Evolutionary conservation across 768 basidiomycete species (phyloP).

Genomic region (Daedaleopsis nitida): DNA sequence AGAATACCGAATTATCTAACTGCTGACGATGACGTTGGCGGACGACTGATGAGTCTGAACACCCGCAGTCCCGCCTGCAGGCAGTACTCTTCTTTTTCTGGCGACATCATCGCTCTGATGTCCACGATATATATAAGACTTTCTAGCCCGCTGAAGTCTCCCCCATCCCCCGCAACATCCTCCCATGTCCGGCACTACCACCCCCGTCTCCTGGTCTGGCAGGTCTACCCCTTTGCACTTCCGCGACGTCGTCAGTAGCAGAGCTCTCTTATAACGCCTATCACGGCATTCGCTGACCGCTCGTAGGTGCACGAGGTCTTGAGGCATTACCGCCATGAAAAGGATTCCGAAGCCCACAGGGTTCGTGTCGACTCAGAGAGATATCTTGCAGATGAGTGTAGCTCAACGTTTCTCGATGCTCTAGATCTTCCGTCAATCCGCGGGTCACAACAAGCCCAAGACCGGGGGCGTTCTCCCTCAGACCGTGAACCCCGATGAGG

Average conservation of each 20-base stretch:
- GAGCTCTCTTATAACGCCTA: no score
- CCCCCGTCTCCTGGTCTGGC: slow-evolving; percentile 20
- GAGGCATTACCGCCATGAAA: slow-evolving; percentile 70
- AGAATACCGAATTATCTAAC: background rate
- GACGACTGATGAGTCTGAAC: no score
- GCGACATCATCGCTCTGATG: slow-evolving; percentile 1
- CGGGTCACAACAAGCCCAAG: slow-evolving; percentile 53
- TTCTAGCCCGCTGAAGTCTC: background rate
- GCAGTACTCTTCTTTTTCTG: background rate
- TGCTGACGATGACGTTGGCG: no score
- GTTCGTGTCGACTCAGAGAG: slow-evolving; percentile 35
- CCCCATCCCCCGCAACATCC: background rate
- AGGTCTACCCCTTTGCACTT: slow-evolving; percentile 25
- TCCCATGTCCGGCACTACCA: slow-evolving; percentile 26
- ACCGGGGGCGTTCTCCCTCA: slow-evolving; percentile 66
- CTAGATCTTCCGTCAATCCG: slow-evolving; percentile 75
- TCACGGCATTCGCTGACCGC: background rate
- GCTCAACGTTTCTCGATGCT: background rate
- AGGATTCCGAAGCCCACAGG: slow-evolving; percentile 88
- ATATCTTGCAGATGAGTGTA: background rate
- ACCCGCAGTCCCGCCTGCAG: background rate
- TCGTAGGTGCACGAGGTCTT: slow-evolving; percentile 68
- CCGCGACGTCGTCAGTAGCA: slow-evolving; percentile 19
- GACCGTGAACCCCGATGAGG: slow-evolving; percentile 79
- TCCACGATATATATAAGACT: slow-evolving; percentile 2